These are phyloP conservation scores for Kwoniella dejecticola DNA, from an alignment of 768 basidiomycete genomes.

Conservation along the genomic window DNA sequence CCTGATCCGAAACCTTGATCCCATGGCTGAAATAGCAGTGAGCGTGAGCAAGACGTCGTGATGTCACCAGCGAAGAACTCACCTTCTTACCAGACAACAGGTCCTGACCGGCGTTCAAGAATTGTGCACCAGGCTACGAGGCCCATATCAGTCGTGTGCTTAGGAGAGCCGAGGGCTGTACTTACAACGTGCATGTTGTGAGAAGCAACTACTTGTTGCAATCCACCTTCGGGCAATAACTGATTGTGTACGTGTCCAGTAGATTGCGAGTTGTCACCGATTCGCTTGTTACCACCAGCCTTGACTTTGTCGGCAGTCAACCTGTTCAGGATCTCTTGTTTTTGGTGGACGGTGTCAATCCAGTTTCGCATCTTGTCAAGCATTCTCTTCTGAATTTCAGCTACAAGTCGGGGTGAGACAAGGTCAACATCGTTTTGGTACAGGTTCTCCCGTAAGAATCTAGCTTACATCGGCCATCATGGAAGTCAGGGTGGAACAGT, in stretches of 20 bases:
- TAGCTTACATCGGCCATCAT: constrained; percentile 39
- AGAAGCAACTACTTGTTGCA: constrained; percentile 50
- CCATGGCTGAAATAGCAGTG: constrained; percentile 43
- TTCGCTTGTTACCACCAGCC: constrained; percentile 46
- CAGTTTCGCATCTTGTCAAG: constrained; percentile 45
- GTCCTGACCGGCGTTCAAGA: constrained; percentile 55
- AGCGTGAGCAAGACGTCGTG: too few species aligned
- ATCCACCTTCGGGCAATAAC: constrained; percentile 45
- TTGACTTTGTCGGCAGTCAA: constrained; percentile 47
- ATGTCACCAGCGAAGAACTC: constrained; percentile 5
- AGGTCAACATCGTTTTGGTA: neutral
- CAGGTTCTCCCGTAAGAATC: neutral
- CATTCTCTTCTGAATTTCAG: constrained; percentile 50
- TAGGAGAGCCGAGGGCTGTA: neutral
- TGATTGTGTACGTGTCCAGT: constrained; percentile 50
- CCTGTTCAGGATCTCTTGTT: constrained; percentile 46
- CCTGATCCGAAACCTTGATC: constrained; percentile 54
- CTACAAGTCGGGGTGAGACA: constrained; percentile 19
- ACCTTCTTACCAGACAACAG: constrained; percentile 50
- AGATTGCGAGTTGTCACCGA: constrained; percentile 39
- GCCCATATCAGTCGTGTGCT: constrained; percentile 2
- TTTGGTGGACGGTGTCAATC: constrained; percentile 40
- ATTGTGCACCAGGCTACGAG: constrained; percentile 47
- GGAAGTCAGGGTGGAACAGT: constrained; percentile 54
- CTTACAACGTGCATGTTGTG: constrained; percentile 54